These are phyloP conservation scores for Brettanomyces custersianus DNA, from an alignment of 805 yeast species.

Conservation along the genomic window DNA sequence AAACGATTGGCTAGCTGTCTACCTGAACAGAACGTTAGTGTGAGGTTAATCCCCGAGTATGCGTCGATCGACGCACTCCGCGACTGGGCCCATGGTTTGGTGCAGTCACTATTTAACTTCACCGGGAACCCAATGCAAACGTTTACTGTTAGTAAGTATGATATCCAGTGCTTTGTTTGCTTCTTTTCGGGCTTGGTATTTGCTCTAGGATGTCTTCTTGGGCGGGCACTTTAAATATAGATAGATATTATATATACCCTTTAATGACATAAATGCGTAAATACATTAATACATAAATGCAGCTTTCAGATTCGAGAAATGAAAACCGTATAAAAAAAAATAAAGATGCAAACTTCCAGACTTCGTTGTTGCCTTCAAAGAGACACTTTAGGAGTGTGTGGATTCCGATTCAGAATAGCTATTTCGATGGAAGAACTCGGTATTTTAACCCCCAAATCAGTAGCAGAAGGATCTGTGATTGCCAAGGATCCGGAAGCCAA, in stretches of 20 bases:
- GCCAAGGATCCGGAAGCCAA: too few species aligned
- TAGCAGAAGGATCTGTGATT: constrained; percentile 5
- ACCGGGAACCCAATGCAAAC: too few species aligned
- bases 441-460: constrained; percentile 25
- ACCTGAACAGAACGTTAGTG: not conserved
- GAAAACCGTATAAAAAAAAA: not conserved
- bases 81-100: too few species aligned
- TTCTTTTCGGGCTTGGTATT: not conserved
- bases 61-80: not conserved
- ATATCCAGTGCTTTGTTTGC: constrained; percentile 1
- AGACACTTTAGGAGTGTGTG: too few species aligned
- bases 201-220: not conserved
- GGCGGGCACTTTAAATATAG: not conserved
- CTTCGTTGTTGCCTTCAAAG: too few species aligned
- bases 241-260: not conserved
- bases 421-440: constrained; percentile 65
- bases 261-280: too few species aligned
- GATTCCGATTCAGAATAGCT: too few species aligned
- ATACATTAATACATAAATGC: too few species aligned
- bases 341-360: too few species aligned
- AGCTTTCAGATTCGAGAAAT: not conserved
- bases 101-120: too few species aligned
- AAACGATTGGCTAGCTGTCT: not conserved
- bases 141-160: not conserved
- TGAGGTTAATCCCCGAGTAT: not conserved